A percentile compares a stretch with the other conserved stretches of the same genome.
These are phyloP conservation scores for Cyclotella cryptica DNA, from an alignment of 108 stramenopile species.

Conservation along the genomic window DNA sequence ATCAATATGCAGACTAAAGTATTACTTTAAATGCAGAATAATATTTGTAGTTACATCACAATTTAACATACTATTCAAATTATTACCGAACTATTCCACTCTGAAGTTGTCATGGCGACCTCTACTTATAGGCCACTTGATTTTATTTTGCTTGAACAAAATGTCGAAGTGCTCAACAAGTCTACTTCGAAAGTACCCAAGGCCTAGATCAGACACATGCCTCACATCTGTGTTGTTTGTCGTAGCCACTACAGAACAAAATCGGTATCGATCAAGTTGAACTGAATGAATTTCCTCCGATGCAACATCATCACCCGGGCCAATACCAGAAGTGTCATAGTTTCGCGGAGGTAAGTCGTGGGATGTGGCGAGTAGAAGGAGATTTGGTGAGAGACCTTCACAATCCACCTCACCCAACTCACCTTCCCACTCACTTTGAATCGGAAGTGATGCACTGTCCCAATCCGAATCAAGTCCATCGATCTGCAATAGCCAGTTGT, in stretches of 20 bases:
- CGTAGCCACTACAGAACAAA: background rate
- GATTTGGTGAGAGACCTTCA: too few relatives aligned
- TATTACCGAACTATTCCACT: too few relatives aligned
- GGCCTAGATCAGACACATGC: background rate
- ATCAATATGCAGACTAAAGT: too few relatives aligned
- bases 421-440: conserved; percentile 12
- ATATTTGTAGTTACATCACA: too few relatives aligned
- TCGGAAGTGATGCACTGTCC: background rate
- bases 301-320: background rate
- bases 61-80: too few relatives aligned
- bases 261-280: background rate
- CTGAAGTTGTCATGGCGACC: too few relatives aligned
- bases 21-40: too few relatives aligned
- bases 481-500: conserved; percentile 49
- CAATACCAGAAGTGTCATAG: background rate
- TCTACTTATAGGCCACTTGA: too few relatives aligned
- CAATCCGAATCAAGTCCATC: conserved; percentile 40
- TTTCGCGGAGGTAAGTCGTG: background rate
- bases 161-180: too few relatives aligned
- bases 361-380: background rate
- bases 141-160: background rate
- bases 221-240: background rate
- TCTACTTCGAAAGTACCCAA: background rate
- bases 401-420: conserved; percentile 1
- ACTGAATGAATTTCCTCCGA: background rate